Evolutionary conservation across 495 filamentous ascomycete genomes (phyloP).

Genomic region (Apodospora peruviana): DNA sequence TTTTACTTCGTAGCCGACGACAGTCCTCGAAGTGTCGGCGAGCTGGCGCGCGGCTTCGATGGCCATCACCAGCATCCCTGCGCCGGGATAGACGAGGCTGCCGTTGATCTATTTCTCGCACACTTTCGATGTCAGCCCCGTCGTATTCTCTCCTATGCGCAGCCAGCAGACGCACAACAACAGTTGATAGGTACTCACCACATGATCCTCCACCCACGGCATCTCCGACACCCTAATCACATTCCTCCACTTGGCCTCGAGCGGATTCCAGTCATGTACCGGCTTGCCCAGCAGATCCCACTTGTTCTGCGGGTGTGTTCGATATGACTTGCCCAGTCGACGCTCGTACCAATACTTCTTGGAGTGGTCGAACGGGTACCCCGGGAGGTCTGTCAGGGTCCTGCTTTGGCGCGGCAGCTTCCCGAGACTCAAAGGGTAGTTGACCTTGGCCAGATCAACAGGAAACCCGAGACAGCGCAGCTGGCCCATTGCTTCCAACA

Average conservation of each 20-base stretch:
- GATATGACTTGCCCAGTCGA: slow-evolving; percentile 35
- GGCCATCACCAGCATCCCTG: slow-evolving; percentile 49
- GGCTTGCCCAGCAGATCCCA: slow-evolving; percentile 41
- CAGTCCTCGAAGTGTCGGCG: background rate
- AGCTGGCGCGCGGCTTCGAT: slow-evolving; percentile 35
- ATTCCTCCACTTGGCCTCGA: slow-evolving; percentile 41
- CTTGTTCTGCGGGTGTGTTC: slow-evolving; percentile 25
- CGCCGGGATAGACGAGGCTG: slow-evolving; percentile 46
- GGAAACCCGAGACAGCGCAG: slow-evolving; percentile 29
- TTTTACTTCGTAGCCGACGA: background rate
- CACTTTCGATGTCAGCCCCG: no score
- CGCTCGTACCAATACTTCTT: slow-evolving; percentile 33
- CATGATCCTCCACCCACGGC: slow-evolving; percentile 47
- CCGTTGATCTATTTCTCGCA: no score
- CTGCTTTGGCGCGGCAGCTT: background rate
- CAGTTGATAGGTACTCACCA: no score
- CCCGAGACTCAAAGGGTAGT: slow-evolving; percentile 8
- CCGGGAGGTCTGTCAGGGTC: background rate
- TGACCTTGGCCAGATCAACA: slow-evolving; percentile 14
- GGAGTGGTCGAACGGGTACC: slow-evolving; percentile 33
- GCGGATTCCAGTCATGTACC: slow-evolving; percentile 28
- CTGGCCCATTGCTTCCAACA: slow-evolving; percentile 26
- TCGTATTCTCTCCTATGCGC: no score
- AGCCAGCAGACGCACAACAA: no score
- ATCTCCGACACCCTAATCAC: slow-evolving; percentile 29